Evolutionary conservation across 2,329 filamentous ascomycete genomes (phyloP).

Genomic region (Ophiostoma ips): DNA sequence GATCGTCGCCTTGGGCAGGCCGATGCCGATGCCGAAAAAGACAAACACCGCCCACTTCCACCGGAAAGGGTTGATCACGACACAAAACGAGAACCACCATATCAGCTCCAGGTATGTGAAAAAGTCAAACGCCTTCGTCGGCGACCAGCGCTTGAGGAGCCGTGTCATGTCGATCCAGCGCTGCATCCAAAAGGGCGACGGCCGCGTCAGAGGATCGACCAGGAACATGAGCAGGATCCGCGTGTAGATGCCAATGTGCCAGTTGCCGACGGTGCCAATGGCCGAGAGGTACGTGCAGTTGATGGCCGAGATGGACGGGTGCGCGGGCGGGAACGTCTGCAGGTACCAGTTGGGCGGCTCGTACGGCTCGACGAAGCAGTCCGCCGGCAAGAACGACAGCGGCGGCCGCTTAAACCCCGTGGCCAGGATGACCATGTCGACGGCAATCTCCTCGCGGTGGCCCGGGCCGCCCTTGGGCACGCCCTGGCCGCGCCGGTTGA

Average conservation of each 20-base stretch:
- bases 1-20: slow-evolving; percentile 52
- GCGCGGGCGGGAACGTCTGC: slow-evolving; percentile 66
- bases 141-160: slow-evolving; percentile 52
- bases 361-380: slow-evolving; percentile 62
- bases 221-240: slow-evolving; percentile 78
- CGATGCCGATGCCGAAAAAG: slow-evolving; percentile 58
- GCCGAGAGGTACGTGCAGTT: slow-evolving; percentile 70
- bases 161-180: slow-evolving; percentile 77
- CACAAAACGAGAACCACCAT: slow-evolving; percentile 74
- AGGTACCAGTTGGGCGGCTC: slow-evolving; percentile 77
- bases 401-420: slow-evolving; percentile 67
- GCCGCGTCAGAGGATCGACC: slow-evolving; percentile 61
- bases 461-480: slow-evolving; percentile 68
- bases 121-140: slow-evolving; percentile 71
- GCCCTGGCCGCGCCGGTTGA: slow-evolving; percentile 58
- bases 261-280: slow-evolving; percentile 73
- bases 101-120: slow-evolving; percentile 76
- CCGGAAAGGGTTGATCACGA: slow-evolving; percentile 67
- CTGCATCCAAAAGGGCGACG: slow-evolving; percentile 61
- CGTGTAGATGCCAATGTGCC: slow-evolving; percentile 83
- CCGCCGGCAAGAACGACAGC: slow-evolving; percentile 57
- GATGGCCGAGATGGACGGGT: slow-evolving; percentile 62
- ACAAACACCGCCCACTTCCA: slow-evolving; percentile 88
- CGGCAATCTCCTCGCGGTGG: slow-evolving; percentile 47
- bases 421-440: slow-evolving; percentile 69